Conservation (phyloP, 1,139 yeast species). For the Candida labiduridarum region DNA sequence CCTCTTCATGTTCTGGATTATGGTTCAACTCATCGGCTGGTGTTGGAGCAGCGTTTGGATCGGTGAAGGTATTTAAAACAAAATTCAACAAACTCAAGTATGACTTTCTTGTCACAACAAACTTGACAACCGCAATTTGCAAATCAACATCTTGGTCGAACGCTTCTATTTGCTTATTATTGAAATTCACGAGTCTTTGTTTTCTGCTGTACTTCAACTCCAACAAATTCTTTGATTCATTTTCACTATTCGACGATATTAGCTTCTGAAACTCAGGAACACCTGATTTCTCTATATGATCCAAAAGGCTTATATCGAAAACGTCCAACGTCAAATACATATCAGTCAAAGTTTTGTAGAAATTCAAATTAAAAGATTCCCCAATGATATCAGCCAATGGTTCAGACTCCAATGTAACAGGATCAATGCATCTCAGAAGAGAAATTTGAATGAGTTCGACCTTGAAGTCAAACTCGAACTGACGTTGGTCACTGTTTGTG, state of each 20-base stretch:
- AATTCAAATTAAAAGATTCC: conserved; percentile 61
- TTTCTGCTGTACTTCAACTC: conserved; percentile 60
- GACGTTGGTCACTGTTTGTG: conserved; percentile 49
- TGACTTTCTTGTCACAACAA: conserved; percentile 78
- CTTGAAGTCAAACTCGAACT: conserved; percentile 69
- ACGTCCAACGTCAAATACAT: conserved; percentile 70
- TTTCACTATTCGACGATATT: conserved; percentile 62
- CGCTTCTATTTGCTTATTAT: conserved; percentile 62
- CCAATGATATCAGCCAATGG: conserved; percentile 75
- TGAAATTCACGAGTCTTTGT: conserved; percentile 63
- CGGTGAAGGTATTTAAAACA: conserved; percentile 83
- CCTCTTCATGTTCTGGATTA: conserved; percentile 54
- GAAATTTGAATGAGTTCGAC: conserved; percentile 67
- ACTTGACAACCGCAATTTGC: conserved; percentile 76
- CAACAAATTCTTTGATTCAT: conserved; percentile 54
- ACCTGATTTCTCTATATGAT: conserved; percentile 68
- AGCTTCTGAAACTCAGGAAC: conserved; percentile 67
- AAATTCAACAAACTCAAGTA: conserved; percentile 79
- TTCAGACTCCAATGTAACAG: conserved; percentile 61
- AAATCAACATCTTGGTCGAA: conserved; percentile 79
- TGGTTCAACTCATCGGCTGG: conserved; percentile 73
- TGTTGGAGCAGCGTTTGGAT: conserved; percentile 67
- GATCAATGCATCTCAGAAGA: conserved; percentile 67
- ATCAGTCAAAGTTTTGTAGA: conserved; percentile 59
- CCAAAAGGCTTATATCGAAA: conserved; percentile 69